phyloP scores from a whole-genome alignment of 1,284 basidiomycete genomes.

The Sanghuangporus weigelae region DNA sequence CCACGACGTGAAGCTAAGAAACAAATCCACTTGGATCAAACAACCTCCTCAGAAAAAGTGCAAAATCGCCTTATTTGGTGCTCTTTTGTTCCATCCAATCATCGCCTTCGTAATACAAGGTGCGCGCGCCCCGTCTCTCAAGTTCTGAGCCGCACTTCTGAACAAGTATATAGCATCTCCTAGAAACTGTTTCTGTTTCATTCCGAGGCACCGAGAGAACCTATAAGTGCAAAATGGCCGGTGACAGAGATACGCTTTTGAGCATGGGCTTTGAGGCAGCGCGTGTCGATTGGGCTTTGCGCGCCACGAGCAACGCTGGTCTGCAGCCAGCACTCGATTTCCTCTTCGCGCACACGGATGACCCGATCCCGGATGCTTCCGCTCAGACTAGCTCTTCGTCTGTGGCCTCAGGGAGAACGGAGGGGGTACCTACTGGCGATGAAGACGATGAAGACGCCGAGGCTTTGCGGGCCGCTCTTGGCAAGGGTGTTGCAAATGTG shows the following conservation, averaged over 20 bases:
- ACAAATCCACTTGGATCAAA: no score
- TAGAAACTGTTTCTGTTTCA: background rate
- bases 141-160: no score
- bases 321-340: constrained; percentile 89
- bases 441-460: constrained; percentile 70
- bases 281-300: constrained; percentile 86
- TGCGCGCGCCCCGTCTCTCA: no score
- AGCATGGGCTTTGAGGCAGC: constrained; percentile 83
- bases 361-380: constrained; percentile 64
- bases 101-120: no score
- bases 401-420: constrained; percentile 25
- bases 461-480: constrained; percentile 49
- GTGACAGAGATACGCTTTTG: constrained; percentile 74
- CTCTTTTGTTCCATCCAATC: no score
- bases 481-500: constrained; percentile 32
- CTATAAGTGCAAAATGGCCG: constrained; percentile 37
- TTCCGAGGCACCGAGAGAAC: background rate
- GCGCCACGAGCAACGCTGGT: constrained; percentile 73
- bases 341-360: constrained; percentile 70
- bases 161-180: background rate
- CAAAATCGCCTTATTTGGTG: no score
- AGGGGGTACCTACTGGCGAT: constrained; percentile 44
- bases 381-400: constrained; percentile 21
- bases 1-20: no score
- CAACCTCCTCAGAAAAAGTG: no score